Percentiles rank a stretch among this genome's conserved stretches.
Conservation (phyloP, 2,329 filamentous ascomycete genomes). For the Hymenoscyphus albidus region DNA sequence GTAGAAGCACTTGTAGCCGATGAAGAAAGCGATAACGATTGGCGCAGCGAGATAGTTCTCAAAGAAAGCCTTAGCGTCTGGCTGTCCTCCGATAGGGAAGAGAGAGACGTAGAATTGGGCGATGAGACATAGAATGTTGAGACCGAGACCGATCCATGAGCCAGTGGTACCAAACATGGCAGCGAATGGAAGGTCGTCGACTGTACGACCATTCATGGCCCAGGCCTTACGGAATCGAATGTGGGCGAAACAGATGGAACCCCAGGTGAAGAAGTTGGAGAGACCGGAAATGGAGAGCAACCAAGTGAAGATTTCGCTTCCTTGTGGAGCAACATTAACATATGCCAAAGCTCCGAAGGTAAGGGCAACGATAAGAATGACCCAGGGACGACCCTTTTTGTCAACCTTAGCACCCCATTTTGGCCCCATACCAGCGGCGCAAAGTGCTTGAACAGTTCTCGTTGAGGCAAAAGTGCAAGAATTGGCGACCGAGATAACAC, state of each 20-base stretch:
- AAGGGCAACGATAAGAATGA: constrained; percentile 50
- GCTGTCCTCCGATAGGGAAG: constrained; percentile 47
- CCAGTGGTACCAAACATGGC: constrained; percentile 56
- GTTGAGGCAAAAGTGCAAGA: constrained; percentile 89
- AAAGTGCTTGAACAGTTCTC: constrained; percentile 82
- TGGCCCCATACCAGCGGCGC: constrained; percentile 81
- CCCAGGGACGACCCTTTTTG: constrained; percentile 69
- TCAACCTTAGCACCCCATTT: constrained; percentile 75
- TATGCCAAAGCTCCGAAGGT: constrained; percentile 57
- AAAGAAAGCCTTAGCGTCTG: constrained; percentile 37
- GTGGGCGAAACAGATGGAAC: constrained; percentile 60
- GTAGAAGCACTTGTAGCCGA: constrained; percentile 61
- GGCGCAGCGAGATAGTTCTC: constrained; percentile 52
- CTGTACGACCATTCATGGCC: constrained; percentile 52
- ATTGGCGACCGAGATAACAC: constrained; percentile 87
- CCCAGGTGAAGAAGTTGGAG: constrained; percentile 73
- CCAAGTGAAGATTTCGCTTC: constrained; percentile 55
- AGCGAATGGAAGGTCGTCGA: constrained; percentile 47
- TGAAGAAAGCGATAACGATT: constrained; percentile 54
- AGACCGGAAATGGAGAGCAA: constrained; percentile 69
- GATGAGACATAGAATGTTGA: constrained; percentile 65
- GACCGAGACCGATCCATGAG: constrained; percentile 62
- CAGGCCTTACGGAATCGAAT: constrained; percentile 63
- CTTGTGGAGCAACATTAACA: constrained; percentile 45
- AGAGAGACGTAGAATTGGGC: constrained; percentile 46